These are phyloP conservation scores for Clavispora vitiphila DNA, from an alignment of 805 yeast genomes.

Conservation along the genomic window DNA sequence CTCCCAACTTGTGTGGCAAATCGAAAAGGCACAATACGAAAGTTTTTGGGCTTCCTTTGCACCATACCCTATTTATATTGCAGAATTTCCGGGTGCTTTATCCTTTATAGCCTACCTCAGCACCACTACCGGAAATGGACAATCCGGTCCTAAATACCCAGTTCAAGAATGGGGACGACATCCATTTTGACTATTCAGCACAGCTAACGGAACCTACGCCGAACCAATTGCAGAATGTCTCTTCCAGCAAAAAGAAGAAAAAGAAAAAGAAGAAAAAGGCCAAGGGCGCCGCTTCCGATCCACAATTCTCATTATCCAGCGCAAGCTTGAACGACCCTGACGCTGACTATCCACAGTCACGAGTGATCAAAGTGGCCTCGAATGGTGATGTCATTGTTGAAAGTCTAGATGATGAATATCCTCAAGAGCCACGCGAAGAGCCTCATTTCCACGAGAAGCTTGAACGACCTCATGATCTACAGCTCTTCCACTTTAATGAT, in stretches of 20 bases:
- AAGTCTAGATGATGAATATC: constrained; percentile 35
- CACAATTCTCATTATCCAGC: constrained; percentile 7
- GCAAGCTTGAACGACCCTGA: constrained; percentile 51
- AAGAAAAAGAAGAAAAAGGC: constrained; percentile 23
- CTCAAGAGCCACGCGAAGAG: constrained; percentile 1
- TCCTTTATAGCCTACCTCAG: not conserved
- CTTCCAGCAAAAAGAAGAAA: constrained; percentile 24
- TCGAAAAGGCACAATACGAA: not conserved
- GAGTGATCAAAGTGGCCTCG: constrained; percentile 64
- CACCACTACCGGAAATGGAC: not conserved
- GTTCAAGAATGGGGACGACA: constrained; percentile 29
- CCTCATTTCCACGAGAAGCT: not conserved
- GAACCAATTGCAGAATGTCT: not conserved
- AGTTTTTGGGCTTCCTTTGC: not conserved
- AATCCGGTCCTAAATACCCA: constrained; percentile 2
- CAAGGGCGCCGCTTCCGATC: constrained; percentile 5
- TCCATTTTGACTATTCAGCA: constrained; percentile 24
- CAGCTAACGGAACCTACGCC: not conserved
- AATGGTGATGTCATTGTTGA: constrained; percentile 79
- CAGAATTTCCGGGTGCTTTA: not conserved
- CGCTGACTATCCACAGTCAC: constrained; percentile 65
- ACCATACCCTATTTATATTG: not conserved
- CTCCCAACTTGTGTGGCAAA: not conserved
- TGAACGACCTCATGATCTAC: not conserved
- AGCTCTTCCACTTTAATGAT: constrained; percentile 7